Base-by-base conservation (phyloP, 1,284 basidiomycete genomes). In the Coniferiporia sulphurascens region DNA sequence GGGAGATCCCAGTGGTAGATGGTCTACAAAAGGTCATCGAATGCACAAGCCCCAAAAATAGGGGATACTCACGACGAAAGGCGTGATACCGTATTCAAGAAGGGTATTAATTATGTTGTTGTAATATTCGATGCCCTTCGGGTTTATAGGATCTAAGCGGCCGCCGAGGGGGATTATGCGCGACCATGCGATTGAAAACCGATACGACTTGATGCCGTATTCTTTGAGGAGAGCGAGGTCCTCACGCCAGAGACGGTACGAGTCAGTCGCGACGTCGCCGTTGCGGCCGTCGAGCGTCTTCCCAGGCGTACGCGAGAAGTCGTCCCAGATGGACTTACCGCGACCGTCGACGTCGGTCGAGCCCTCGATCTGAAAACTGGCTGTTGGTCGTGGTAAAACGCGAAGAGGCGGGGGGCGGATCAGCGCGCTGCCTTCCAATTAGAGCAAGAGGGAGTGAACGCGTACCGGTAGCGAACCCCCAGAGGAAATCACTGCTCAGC, bases 1-100 rank as follows among this genome's bases (percentile, higher is more conserved):
- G 88, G 88, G 4, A 89, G 76, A 66, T 91, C 89, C 88, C 87
- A 91, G 69, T 90, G 87, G 70, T 89, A 89, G 44, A 90, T 71
- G 0, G 87, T 90, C 85, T 87, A 15, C 22, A 52, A 56, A 13
- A 12, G 10, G 19, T 22, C 59, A 56, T 21, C 35, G 8, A 50
- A 48, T 48, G 15, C n/a, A 27, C 32, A 32, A 46, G n/a, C 22
- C 41, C 27, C 36, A 52, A 17, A n/a, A 15, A 56, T 17, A 34
- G 44, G 43, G 43, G n/a, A 13, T 27, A 77, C 82, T 64, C 66
- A 87, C 86, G 38, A 91, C 79, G 67, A 85, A 87, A 6, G 89
- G 88, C 0, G 75, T 79, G 61, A 91, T 89, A 1, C 81, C 84
- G 35, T 78, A 72, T 59, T 75, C 78, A 4, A 89, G 70, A n/a